Conservation (phyloP, 805 yeast species). For the Kazachstania kunashirensis region DNA sequence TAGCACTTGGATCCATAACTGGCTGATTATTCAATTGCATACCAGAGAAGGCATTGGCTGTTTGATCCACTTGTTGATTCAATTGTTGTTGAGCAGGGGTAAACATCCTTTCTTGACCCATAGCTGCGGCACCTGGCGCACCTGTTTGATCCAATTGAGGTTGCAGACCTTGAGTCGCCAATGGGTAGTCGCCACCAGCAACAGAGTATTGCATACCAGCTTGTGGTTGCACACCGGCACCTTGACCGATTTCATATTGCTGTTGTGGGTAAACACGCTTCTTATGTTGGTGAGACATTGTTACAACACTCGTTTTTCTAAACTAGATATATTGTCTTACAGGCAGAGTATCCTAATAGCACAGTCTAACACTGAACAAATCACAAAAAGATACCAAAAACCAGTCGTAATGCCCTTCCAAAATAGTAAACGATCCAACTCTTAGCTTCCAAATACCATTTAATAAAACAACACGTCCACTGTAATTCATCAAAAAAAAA, state of each 20-base stretch:
- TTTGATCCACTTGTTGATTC: constrained; percentile 27
- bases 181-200: no score
- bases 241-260: constrained; percentile 17
- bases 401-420: no score
- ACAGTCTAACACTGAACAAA: no score
- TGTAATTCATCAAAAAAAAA: no score
- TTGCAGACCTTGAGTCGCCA: no score
- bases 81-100: constrained; percentile 15
- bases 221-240: background rate
- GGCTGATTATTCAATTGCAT: constrained; percentile 30
- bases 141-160: background rate
- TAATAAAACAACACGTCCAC: no score
- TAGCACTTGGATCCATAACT: constrained; percentile 19
- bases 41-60: constrained; percentile 26
- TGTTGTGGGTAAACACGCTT: constrained; percentile 43
- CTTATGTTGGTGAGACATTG: constrained; percentile 30
- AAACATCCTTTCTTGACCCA: background rate
- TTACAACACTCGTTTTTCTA: no score
- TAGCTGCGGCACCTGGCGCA: background rate
- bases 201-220: background rate
- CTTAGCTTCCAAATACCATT: no score
- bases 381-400: no score
- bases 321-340: no score
- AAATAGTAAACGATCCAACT: no score
- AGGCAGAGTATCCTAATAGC: no score